Percentiles rank a stretch among this genome's conserved stretches.
Evolutionary conservation across 1,139 yeast genomes (phyloP).

Genomic region (Pichia sp.): DNA sequence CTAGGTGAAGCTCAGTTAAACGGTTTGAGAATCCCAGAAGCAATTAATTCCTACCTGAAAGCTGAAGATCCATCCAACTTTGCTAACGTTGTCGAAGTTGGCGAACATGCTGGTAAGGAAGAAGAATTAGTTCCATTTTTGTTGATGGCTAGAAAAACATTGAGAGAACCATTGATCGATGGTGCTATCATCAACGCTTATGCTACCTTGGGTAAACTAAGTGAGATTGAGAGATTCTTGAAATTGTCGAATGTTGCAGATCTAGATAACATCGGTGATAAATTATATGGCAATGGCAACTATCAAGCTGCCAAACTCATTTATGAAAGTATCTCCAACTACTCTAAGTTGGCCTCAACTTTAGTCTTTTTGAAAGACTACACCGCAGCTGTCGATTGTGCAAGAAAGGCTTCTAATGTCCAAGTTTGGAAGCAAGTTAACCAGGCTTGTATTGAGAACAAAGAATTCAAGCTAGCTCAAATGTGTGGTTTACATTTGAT

Average conservation of each 20-base stretch:
- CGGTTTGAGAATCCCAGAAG: conserved; percentile 88
- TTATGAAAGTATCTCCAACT: conserved; percentile 82
- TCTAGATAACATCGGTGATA: conserved; percentile 87
- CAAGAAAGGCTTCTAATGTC: conserved; percentile 93
- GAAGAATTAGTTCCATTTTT: conserved; percentile 87
- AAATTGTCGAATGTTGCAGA: conserved; percentile 91
- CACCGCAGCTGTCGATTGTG: conserved; percentile 97
- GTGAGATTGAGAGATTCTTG: conserved; percentile 81
- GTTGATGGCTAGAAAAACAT: conserved; percentile 88
- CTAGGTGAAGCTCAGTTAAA: conserved; percentile 94
- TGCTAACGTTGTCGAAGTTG: conserved; percentile 88
- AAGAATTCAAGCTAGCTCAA: conserved; percentile 95
- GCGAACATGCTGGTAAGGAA: conserved; percentile 94
- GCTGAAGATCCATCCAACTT: conserved; percentile 90
- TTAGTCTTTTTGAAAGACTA: conserved; percentile 87
- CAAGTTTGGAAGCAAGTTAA: conserved; percentile 97
- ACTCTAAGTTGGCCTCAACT: conserved; percentile 93
- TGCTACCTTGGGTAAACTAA: conserved; percentile 70
- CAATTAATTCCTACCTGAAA: conserved; percentile 82
- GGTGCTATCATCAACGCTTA: conserved; percentile 86
- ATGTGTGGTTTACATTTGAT: conserved; percentile 97
- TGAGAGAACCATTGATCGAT: conserved; percentile 90
- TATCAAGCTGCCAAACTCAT: conserved; percentile 91
- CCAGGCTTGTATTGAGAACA: conserved; percentile 91
- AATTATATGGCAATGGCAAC: conserved; percentile 72